Conservation (phyloP, 129 eudicot genomes). For the Chrysanthemum seticuspe region DNA sequence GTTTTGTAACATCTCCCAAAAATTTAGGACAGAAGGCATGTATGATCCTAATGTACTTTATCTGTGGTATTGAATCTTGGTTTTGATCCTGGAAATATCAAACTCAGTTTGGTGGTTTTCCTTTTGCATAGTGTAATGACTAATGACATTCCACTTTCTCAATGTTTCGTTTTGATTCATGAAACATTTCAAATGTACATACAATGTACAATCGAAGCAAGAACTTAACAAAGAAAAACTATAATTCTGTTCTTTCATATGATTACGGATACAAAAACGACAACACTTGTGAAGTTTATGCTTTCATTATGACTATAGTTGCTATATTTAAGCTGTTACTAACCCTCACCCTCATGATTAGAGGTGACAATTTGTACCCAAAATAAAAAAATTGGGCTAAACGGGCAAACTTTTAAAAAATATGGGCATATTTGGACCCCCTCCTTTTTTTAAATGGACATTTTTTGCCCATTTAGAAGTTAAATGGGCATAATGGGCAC, state of each 20-base stretch:
- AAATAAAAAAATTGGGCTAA: no score
- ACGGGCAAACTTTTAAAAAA: no score
- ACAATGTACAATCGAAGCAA: conserved; percentile 21
- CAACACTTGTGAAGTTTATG: conserved; percentile 13
- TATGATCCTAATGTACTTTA: neutral
- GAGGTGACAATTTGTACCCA: no score
- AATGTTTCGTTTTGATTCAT: conserved; percentile 24
- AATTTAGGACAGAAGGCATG: neutral
- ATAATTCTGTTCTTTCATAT: conserved; percentile 6
- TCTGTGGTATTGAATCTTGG: neutral
- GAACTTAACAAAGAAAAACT: conserved; percentile 8
- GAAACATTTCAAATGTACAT: conserved; percentile 15
- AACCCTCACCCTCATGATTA: conserved; percentile 30
- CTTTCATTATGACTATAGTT: neutral
- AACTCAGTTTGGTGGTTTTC: neutral
- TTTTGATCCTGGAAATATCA: neutral
- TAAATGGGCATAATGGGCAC: no score
- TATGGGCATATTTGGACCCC: no score
- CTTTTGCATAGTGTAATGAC: neutral
- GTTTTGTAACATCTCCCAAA: neutral
- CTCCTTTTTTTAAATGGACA: no score
- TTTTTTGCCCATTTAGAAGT: no score
- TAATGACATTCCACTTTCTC: conserved; percentile 6
- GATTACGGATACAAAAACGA: conserved; percentile 11
- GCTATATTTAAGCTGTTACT: conserved; percentile 5